Percentiles rank a stretch among this genome's conserved stretches.
phyloP scores from a whole-genome alignment of 257 asterid species.

The Hygrophila difformis region DNA sequence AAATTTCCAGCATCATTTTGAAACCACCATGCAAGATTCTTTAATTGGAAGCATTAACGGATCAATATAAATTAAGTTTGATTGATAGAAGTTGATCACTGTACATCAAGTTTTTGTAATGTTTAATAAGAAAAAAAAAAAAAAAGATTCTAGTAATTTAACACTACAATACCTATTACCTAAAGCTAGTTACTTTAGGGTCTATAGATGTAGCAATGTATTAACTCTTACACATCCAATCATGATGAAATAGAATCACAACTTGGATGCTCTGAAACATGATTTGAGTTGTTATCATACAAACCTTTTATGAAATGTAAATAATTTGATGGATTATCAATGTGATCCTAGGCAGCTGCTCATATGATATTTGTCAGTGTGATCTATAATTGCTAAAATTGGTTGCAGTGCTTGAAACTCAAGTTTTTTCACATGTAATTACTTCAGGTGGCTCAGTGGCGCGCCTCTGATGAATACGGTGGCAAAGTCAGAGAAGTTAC shows the following conservation, averaged over 20 bases:
- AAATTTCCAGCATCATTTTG: too few relatives aligned
- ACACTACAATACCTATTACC: too few relatives aligned
- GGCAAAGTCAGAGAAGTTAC: constrained; percentile 86
- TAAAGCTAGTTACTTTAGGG: too few relatives aligned
- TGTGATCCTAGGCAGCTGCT: constrained; percentile 2
- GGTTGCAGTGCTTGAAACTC: constrained; percentile 14
- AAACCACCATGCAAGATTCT: too few relatives aligned
- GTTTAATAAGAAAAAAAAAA: too few relatives aligned
- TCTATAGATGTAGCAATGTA: too few relatives aligned
- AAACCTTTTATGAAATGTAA: not conserved
- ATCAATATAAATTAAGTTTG: too few relatives aligned
- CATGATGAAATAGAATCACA: not conserved
- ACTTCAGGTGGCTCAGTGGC: constrained; percentile 77
- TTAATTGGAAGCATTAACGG: too few relatives aligned
- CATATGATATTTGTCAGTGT: not conserved
- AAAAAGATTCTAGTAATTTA: too few relatives aligned
- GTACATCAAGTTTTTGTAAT: too few relatives aligned
- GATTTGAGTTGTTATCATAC: constrained; percentile 1
- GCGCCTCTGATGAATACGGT: constrained; percentile 61
- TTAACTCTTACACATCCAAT: not conserved
- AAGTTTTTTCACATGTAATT: constrained; percentile 18
- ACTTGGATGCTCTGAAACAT: not conserved
- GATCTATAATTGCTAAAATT: too few relatives aligned
- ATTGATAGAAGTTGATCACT: too few relatives aligned
- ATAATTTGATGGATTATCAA: not conserved